Conservation (phyloP, 352 stramenopile genomes). For the Phytophthora nicotianae region DNA sequence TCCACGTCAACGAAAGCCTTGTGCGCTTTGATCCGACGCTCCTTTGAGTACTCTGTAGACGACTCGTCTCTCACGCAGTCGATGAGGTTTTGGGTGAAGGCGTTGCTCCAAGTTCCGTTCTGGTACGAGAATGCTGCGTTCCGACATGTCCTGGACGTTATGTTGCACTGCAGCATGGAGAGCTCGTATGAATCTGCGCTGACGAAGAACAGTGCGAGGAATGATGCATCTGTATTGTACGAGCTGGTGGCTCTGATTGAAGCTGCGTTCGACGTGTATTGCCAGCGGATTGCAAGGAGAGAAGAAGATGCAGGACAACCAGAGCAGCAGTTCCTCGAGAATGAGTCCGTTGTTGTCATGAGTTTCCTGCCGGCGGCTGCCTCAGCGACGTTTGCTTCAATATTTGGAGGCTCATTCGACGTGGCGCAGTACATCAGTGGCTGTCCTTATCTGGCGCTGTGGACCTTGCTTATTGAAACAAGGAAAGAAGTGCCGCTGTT, state of each 20-base stretch:
- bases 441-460: conserved; percentile 70
- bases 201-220: background rate
- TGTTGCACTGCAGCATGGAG: conserved; percentile 72
- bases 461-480: conserved; percentile 75
- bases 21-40: conserved; percentile 57
- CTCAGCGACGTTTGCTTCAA: conserved; percentile 57
- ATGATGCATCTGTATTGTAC: conserved; percentile 31
- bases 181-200: conserved; percentile 21
- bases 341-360: conserved; percentile 45
- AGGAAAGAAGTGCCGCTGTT: conserved; percentile 78
- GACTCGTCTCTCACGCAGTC: conserved; percentile 41
- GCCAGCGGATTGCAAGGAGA: conserved; percentile 35
- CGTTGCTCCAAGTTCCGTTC: conserved; percentile 72
- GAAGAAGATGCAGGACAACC: conserved; percentile 36
- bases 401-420: conserved; percentile 70
- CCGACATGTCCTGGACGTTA: conserved; percentile 68
- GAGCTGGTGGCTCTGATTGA: conserved; percentile 48
- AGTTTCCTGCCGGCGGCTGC: conserved; percentile 69
- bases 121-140: conserved; percentile 82
- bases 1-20: conserved; percentile 58
- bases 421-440: conserved; percentile 67
- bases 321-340: conserved; percentile 41
- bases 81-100: conserved; percentile 65
- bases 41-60: conserved; percentile 64
- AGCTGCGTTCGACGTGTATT: conserved; percentile 43